phyloP scores from a whole-genome alignment of 192 early-diverging fungal genomes.

The Coemansia sp. region DNA sequence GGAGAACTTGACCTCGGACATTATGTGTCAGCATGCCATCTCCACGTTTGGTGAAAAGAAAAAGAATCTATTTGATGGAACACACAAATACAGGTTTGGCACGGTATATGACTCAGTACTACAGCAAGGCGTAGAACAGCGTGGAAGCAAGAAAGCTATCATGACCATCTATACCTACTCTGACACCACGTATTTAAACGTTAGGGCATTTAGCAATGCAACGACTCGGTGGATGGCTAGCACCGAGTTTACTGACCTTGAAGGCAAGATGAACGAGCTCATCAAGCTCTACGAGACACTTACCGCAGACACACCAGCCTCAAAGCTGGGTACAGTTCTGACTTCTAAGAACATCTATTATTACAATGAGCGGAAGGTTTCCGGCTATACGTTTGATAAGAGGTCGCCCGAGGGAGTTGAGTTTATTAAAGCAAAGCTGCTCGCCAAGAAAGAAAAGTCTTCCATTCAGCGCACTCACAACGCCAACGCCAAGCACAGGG shows the following conservation, averaged over 20 bases:
- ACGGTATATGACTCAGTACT: background rate
- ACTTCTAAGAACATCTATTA: background rate
- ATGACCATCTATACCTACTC: background rate
- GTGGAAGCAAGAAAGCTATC: background rate
- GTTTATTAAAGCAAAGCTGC: background rate
- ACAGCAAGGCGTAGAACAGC: background rate
- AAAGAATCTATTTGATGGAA: background rate
- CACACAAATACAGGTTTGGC: background rate
- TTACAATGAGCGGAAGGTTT: background rate
- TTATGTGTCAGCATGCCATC: background rate
- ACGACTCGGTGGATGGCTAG: background rate
- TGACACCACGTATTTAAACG: background rate
- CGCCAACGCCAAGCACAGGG: background rate
- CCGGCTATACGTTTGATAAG: background rate
- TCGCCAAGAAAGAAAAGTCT: background rate
- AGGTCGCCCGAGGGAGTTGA: slow-evolving; percentile 4
- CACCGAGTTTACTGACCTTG: background rate
- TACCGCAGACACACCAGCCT: background rate
- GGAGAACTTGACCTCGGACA: background rate
- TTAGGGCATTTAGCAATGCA: background rate
- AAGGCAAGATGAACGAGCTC: background rate
- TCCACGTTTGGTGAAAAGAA: background rate
- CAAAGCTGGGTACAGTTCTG: background rate
- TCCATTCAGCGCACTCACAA: background rate
- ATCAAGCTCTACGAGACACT: background rate